Base-by-base conservation (phyloP, 768 basidiomycete species). In the Polyporus arcularius region DNA sequence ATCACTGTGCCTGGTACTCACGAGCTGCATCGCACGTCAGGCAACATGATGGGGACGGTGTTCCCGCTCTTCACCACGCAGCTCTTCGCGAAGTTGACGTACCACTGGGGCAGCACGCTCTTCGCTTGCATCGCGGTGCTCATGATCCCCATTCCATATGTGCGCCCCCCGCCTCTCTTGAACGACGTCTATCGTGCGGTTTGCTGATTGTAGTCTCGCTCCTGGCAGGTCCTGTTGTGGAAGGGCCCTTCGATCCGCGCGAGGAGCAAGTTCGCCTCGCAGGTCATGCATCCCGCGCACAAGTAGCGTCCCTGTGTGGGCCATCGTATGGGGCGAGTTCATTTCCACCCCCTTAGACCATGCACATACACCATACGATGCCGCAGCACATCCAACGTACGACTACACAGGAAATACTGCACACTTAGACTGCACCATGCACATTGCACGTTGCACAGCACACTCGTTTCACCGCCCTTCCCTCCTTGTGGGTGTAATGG, bases 1-100 rank as follows among this genome's bases (percentile, higher is more conserved):
- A 39, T 42, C 21, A 16, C n/a, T 38, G 21, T 26, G 2, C 7
- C 3, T 26, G 39, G n/a, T n/a, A n/a, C 11, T 53, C 21, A 30
- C 16, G n/a, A 30, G 1, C 4, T 3, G 15, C 39, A 31, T 12
- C 47, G n/a, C n/a, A n/a, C n/a, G 26, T 6, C 54, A 80, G 75
- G 77, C n/a, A 78, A 78, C 64, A 45, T 73, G 26, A 68, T 74
- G 64, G 80, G 75, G 1, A 72, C 74, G 60, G 70, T 74, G 11
- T 84, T 85, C 73, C 79, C 83, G 3, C 73, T 86, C 8, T 81
- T 85, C 70, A 79, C 79, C 2, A 60, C 71, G 16, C 73, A 73
- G 61, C 77, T 85, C 78, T 84, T 79, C 65, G 67, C 71, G 14
- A 48, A 68, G 1, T 69, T 86, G 53, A 81, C 80, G 38, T 80